Evolutionary conservation across 176 grass and related monocot genomes (phyloP).

Genomic region (Carex kokanica): DNA sequence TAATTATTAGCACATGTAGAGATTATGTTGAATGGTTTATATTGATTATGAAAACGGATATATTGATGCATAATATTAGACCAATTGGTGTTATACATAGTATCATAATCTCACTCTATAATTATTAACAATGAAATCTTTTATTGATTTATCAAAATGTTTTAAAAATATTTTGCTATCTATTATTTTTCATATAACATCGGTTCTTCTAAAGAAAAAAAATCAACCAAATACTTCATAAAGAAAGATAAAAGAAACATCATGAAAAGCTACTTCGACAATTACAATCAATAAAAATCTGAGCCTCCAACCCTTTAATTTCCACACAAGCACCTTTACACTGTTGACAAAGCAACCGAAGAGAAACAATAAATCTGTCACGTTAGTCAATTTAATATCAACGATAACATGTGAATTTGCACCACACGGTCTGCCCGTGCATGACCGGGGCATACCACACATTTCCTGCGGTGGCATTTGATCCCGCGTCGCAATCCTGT

Average conservation of each 20-base stretch:
- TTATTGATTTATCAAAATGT: not conserved
- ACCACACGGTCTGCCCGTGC: not conserved
- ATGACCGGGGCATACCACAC: not conserved
- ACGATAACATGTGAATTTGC: not conserved
- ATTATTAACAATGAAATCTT: too few relatives aligned
- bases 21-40: too few relatives aligned
- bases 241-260: not conserved
- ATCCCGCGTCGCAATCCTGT: not conserved
- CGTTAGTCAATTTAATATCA: not conserved
- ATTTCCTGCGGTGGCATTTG: not conserved
- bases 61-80: too few relatives aligned
- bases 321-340: not conserved
- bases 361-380: not conserved
- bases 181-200: not conserved
- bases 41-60: too few relatives aligned
- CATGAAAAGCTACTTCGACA: not conserved
- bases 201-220: not conserved
- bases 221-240: not conserved
- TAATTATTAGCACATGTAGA: too few relatives aligned
- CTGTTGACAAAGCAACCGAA: not conserved
- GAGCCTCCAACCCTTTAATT: not conserved
- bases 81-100: too few relatives aligned
- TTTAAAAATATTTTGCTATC: not conserved
- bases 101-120: too few relatives aligned
- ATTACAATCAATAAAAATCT: conserved; percentile 10